Evolutionary conservation across 1,284 basidiomycete genomes (phyloP).

Genomic region (Thecaphora thlaspeos): DNA sequence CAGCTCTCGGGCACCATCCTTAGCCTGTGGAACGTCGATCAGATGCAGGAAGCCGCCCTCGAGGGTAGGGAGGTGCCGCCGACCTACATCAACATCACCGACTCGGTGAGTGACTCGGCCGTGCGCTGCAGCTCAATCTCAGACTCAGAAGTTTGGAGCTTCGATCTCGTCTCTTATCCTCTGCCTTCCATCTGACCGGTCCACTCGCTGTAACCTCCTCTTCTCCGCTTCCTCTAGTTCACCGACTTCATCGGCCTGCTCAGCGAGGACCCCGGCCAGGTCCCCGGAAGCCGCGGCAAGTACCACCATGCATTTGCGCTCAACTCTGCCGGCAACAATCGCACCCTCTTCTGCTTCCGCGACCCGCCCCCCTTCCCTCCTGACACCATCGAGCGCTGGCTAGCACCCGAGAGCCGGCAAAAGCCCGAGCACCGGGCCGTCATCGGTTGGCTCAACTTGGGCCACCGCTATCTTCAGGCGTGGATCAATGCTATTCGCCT

Average conservation of each 20-base stretch:
- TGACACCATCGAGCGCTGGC: constrained; percentile 39
- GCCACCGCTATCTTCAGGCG: constrained; percentile 50
- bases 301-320: constrained; percentile 76
- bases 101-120: constrained; percentile 67
- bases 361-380: constrained; percentile 44
- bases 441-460: constrained; percentile 50
- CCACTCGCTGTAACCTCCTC: constrained; percentile 56
- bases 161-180: not conserved
- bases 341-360: constrained; percentile 71
- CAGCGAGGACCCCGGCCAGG: constrained; percentile 61
- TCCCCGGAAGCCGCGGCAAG: constrained; percentile 61
- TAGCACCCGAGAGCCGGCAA: constrained; percentile 37
- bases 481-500: constrained; percentile 91
- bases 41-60: constrained; percentile 75
- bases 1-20: constrained; percentile 89
- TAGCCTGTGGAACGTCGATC: constrained; percentile 84
- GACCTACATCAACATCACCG: constrained; percentile 79
- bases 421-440: constrained; percentile 47
- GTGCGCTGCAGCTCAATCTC: not conserved
- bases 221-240: constrained; percentile 61
- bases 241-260: constrained; percentile 63
- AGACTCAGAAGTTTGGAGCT: too few relatives aligned
- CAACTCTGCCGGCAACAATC: constrained; percentile 90
- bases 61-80: constrained; percentile 79
- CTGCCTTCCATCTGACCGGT: too few relatives aligned